phyloP scores from a whole-genome alignment of 352 stramenopile species.

The Phytopythium litorale region DNA sequence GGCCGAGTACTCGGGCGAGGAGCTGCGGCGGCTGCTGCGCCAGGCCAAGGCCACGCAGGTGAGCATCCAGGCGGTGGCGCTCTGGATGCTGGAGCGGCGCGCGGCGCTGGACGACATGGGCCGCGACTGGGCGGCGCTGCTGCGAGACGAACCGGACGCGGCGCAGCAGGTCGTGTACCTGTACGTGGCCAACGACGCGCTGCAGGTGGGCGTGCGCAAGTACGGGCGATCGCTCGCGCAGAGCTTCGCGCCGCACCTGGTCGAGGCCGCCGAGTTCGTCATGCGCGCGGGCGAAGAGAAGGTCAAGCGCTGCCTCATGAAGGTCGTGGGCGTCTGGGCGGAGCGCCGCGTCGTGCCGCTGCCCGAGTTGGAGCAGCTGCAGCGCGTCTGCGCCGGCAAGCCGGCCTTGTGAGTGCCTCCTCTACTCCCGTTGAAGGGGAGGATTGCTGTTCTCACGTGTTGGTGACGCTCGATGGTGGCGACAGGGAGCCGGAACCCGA shows the following conservation, averaged over 20 bases:
- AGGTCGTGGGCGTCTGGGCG: conserved; percentile 86
- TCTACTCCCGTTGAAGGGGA: neutral
- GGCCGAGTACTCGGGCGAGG: conserved; percentile 41
- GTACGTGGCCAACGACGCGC: conserved; percentile 84
- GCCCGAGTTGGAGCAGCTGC: conserved; percentile 49
- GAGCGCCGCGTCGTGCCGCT: conserved; percentile 62
- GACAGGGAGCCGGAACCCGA: conserved; percentile 27
- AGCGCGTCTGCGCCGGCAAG: conserved; percentile 75
- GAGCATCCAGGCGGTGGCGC: conserved; percentile 77
- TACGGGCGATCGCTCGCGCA: conserved; percentile 67
- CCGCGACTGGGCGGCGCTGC: conserved; percentile 44
- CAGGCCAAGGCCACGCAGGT: conserved; percentile 75
- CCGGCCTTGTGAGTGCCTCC: conserved; percentile 41
- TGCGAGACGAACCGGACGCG: conserved; percentile 38
- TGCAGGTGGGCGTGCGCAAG: conserved; percentile 82
- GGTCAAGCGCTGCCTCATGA: conserved; percentile 82
- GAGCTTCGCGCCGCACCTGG: conserved; percentile 52
- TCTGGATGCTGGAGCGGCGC: conserved; percentile 73
- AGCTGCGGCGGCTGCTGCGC: conserved; percentile 62
- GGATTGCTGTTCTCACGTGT: neutral
- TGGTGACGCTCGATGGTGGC: neutral
- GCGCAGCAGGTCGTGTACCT: conserved; percentile 79
- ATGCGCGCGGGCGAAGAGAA: conserved; percentile 73
- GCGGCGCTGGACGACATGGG: conserved; percentile 60
- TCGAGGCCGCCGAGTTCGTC: conserved; percentile 54